Evolutionary conservation across 139 green algal genomes (phyloP).

Genomic region (Haematococcus sp.): DNA sequence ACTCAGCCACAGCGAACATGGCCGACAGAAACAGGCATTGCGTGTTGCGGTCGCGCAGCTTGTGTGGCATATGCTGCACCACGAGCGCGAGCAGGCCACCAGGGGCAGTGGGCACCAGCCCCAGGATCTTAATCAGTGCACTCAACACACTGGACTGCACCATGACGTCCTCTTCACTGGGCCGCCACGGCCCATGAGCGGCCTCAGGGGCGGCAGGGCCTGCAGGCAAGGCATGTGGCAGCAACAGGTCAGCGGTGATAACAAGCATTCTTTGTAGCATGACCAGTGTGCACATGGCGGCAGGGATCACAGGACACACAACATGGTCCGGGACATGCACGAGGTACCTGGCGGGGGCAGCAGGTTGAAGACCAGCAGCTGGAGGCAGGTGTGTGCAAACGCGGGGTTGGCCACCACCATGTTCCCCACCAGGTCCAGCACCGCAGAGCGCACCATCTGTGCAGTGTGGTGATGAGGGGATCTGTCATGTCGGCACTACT

Average conservation of each 20-base stretch:
- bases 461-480: background rate
- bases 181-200: constrained; percentile 39
- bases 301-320: no score
- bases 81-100: constrained; percentile 57
- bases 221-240: no score
- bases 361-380: constrained; percentile 63
- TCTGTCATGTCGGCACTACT: background rate
- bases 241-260: no score
- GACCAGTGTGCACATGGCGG: no score
- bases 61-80: constrained; percentile 61
- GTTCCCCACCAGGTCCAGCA: constrained; percentile 61
- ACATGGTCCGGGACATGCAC: no score
- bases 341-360: constrained; percentile 40
- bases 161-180: constrained; percentile 22
- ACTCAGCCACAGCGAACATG: constrained; percentile 59
- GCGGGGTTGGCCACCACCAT: constrained; percentile 62
- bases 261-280: no score
- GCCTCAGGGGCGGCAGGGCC: constrained; percentile 10
- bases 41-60: constrained; percentile 55
- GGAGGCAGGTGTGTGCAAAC: constrained; percentile 64
- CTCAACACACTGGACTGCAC: constrained; percentile 54
- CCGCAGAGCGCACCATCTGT: constrained; percentile 44
- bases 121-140: constrained; percentile 51
- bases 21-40: constrained; percentile 76
- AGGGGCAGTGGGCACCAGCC: constrained; percentile 65